phyloP scores from a whole-genome alignment of 1,284 basidiomycete species.

The Gastroboletus turbinatus region DNA sequence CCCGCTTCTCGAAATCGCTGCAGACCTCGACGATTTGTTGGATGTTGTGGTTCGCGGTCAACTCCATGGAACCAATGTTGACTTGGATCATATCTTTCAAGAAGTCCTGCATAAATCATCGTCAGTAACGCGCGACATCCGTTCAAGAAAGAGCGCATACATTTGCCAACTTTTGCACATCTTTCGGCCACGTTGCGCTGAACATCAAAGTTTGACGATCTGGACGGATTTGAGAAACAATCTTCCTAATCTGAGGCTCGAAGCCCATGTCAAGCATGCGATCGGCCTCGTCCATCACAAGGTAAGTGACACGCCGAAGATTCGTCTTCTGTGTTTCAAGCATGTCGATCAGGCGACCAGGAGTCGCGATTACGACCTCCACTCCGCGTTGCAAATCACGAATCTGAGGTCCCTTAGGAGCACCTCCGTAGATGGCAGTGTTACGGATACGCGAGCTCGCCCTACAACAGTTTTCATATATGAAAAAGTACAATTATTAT shows the following conservation, averaged over 20 bases:
- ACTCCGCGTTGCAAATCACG: conserved; percentile 96
- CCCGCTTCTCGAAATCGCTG: conserved; percentile 97
- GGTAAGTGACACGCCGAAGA: conserved; percentile 92
- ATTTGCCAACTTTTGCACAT: conserved; percentile 95
- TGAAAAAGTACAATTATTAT: neutral
- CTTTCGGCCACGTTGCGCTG: conserved; percentile 99
- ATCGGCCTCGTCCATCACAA: conserved; percentile 99
- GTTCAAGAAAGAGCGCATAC: conserved; percentile 38
- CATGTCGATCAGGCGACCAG: conserved; percentile 92
- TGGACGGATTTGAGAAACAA: conserved; percentile 93
- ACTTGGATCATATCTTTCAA: conserved; percentile 95
- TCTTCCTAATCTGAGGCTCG: conserved; percentile 99
- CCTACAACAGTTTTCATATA: conserved; percentile 36
- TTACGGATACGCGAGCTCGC: conserved; percentile 96
- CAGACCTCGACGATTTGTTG: conserved; percentile 95
- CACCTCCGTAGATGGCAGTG: conserved; percentile 97
- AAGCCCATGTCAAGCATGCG: conserved; percentile 99
- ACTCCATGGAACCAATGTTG: conserved; percentile 98
- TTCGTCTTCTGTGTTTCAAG: conserved; percentile 96
- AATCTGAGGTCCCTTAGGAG: conserved; percentile 97
- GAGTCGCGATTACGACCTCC: conserved; percentile 94
- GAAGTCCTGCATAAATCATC: conserved; percentile 69
- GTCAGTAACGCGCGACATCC: neutral
- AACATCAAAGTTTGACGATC: conserved; percentile 97
- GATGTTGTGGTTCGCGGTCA: conserved; percentile 98